Conservation (phyloP, 495 filamentous ascomycete species). For the Antarctomyces pellizariae region DNA sequence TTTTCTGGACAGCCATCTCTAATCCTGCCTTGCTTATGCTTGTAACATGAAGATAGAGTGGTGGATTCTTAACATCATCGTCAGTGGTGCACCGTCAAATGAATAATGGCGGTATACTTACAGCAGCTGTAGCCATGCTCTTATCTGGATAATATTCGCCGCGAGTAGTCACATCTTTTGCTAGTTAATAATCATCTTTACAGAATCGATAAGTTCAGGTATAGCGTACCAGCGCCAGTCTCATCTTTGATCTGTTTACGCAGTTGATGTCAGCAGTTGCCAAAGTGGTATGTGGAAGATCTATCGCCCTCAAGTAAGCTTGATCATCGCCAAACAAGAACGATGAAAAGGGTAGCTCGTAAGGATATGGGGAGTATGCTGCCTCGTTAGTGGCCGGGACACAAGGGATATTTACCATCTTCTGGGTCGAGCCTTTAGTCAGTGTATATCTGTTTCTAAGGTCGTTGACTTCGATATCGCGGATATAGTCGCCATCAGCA, state of each 20-base stretch:
- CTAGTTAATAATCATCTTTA: slow-evolving; percentile 29
- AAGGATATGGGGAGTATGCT: slow-evolving; percentile 12
- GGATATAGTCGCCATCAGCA: slow-evolving; percentile 88
- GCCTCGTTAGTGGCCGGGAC: too few relatives aligned
- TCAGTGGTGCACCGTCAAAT: background rate
- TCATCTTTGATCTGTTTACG: slow-evolving; percentile 99
- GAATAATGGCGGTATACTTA: slow-evolving; percentile 23
- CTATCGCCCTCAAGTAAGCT: slow-evolving; percentile 72
- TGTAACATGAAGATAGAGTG: slow-evolving; percentile 84
- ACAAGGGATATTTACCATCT: slow-evolving; percentile 83
- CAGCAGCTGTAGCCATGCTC: slow-evolving; percentile 80
- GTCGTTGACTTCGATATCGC: slow-evolving; percentile 96
- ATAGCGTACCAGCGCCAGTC: slow-evolving; percentile 96
- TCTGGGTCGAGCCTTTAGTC: slow-evolving; percentile 93
- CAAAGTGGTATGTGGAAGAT: slow-evolving; percentile 52
- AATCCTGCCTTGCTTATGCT: slow-evolving; percentile 82
- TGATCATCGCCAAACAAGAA: slow-evolving; percentile 36
- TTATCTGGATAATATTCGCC: slow-evolving; percentile 94
- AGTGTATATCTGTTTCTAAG: slow-evolving; percentile 90
- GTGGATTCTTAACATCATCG: slow-evolving; percentile 45
- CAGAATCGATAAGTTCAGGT: slow-evolving; percentile 26
- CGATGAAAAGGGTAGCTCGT: slow-evolving; percentile 13
- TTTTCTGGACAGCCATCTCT: slow-evolving; percentile 61
- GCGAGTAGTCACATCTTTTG: slow-evolving; percentile 95
- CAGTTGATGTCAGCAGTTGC: slow-evolving; percentile 90